Evolutionary conservation across 2,329 filamentous ascomycete genomes (phyloP).

Genomic region (Septoria petroselini): DNA sequence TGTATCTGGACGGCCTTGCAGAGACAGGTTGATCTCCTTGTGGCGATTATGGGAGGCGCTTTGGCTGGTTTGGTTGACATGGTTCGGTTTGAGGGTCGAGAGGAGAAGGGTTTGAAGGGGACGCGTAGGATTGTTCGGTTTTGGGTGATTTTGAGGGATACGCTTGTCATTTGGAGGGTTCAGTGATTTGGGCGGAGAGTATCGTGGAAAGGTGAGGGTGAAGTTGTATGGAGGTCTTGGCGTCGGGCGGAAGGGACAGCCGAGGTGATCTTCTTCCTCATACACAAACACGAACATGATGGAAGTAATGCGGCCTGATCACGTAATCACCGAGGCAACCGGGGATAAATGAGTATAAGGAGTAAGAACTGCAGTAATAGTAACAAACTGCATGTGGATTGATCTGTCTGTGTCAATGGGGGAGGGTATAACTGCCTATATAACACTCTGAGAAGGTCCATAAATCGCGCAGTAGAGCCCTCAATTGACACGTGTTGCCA

Average conservation of each 20-base stretch:
- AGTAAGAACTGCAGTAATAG: no score
- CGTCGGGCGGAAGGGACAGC: not conserved
- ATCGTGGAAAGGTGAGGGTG: not conserved
- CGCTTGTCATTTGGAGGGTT: constrained; percentile 12
- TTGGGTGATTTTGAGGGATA: constrained; percentile 12
- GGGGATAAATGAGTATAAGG: no score
- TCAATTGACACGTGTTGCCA: no score
- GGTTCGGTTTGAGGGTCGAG: not conserved
- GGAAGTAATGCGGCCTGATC: no score
- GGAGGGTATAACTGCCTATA: no score
- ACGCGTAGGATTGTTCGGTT: constrained; percentile 6
- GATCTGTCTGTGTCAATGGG: no score
- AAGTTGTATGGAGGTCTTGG: not conserved
- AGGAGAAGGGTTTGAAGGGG: constrained; percentile 6
- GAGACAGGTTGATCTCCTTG: constrained; percentile 28
- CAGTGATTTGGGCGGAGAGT: not conserved
- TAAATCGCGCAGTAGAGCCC: no score
- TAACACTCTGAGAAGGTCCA: no score
- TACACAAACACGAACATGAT: no score
- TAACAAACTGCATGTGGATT: no score
- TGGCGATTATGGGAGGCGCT: constrained; percentile 14
- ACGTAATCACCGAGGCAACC: no score
- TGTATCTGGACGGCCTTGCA: constrained; percentile 30
- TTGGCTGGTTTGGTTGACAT: constrained; percentile 13
- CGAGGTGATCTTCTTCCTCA: not conserved